Evolutionary conservation across 208 protist genomes (phyloP).

Genomic region (Wallacemonas sp.): DNA sequence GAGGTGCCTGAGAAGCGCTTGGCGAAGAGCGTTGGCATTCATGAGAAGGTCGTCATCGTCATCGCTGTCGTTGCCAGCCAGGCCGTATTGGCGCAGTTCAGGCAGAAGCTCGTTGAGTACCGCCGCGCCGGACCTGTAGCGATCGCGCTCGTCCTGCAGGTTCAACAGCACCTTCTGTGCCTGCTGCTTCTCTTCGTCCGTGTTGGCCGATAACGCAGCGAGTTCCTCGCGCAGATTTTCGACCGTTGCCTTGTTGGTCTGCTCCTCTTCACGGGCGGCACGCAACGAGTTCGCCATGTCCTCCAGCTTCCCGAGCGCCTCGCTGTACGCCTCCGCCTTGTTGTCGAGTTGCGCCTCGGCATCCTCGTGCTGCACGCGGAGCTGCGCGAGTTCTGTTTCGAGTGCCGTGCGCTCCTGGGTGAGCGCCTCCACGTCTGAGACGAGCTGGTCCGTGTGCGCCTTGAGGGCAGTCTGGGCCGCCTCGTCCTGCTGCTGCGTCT

Average conservation of each 20-base stretch:
- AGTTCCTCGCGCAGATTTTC: background rate
- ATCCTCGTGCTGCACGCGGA: background rate
- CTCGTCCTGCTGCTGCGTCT: background rate
- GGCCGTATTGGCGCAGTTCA: background rate
- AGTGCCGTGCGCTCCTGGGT: background rate
- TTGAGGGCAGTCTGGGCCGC: background rate
- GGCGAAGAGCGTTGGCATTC: background rate
- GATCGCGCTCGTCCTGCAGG: conserved; percentile 1
- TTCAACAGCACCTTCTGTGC: background rate
- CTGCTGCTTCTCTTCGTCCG: conserved; percentile 1
- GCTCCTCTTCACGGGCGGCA: background rate
- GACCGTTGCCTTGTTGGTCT: background rate
- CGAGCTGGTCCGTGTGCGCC: background rate
- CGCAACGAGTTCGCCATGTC: conserved; percentile 4
- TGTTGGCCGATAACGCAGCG: background rate
- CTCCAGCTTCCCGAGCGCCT: conserved; percentile 5
- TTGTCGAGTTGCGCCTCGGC: background rate
- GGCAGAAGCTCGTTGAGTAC: conserved; percentile 15
- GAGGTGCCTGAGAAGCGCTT: conserved; percentile 7
- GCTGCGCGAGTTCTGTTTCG: background rate
- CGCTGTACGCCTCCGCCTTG: background rate
- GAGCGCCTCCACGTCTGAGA: background rate
- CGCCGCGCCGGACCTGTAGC: background rate
- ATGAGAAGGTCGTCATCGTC: conserved; percentile 1
- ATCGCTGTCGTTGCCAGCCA: background rate